Percentiles rank a stretch among this genome's conserved stretches.
Evolutionary conservation across 2,329 filamentous ascomycete species (phyloP).

Genomic region (Calycina marina): DNA sequence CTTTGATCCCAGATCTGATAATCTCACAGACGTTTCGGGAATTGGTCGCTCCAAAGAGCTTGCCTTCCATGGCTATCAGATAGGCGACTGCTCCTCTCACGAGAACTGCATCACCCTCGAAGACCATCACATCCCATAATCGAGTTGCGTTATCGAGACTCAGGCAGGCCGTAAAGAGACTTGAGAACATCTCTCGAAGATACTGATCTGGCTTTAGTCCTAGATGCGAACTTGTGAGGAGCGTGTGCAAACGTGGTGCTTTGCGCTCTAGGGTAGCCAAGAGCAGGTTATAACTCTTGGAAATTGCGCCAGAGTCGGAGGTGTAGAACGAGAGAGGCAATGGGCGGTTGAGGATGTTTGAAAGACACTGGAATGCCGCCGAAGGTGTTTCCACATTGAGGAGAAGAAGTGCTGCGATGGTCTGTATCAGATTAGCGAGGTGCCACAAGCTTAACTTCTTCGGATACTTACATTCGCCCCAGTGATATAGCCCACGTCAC

Average conservation of each 20-base stretch:
- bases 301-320: slow-evolving; percentile 51
- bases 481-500: slow-evolving; percentile 63
- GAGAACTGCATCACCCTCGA: slow-evolving; percentile 63
- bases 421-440: slow-evolving; percentile 34
- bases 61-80: slow-evolving; percentile 36
- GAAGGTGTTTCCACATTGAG: slow-evolving; percentile 52
- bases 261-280: slow-evolving; percentile 53
- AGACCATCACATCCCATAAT: slow-evolving; percentile 70
- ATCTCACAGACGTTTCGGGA: slow-evolving; percentile 11
- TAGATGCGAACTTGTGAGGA: slow-evolving; percentile 38
- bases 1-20: slow-evolving; percentile 8
- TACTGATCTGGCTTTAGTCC: slow-evolving; percentile 36
- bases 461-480: slow-evolving; percentile 54
- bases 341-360: slow-evolving; percentile 64
- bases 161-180: slow-evolving; percentile 47
- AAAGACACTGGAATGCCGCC: slow-evolving; percentile 54
- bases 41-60: slow-evolving; percentile 28
- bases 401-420: slow-evolving; percentile 57
- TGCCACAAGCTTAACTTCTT: too few species aligned
- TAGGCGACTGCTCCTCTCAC: slow-evolving; percentile 59
- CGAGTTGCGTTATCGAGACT: slow-evolving; percentile 56
- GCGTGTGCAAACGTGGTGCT: slow-evolving; percentile 45
- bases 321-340: slow-evolving; percentile 64
- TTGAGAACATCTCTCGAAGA: slow-evolving; percentile 45
- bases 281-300: slow-evolving; percentile 53